Evolutionary conservation across 257 asterid genomes (phyloP).

Genomic region (Solanum chiquidenum): DNA sequence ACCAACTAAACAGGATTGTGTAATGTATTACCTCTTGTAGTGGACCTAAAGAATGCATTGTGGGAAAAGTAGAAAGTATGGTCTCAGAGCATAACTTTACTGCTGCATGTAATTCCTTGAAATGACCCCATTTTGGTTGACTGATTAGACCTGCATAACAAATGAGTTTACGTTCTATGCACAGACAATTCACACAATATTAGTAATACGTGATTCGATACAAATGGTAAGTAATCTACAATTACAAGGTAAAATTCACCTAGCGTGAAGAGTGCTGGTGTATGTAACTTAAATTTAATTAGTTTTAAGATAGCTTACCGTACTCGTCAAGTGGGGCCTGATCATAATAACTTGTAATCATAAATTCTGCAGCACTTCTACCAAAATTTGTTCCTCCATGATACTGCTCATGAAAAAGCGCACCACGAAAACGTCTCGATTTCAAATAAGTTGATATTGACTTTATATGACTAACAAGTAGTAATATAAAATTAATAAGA

Average conservation of each 20-base stretch:
- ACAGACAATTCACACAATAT: background rate
- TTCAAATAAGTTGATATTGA: background rate
- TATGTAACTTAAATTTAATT: background rate
- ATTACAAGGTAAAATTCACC: background rate
- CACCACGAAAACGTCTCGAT: background rate
- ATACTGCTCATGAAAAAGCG: slow-evolving; percentile 20
- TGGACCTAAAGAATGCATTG: slow-evolving; percentile 32
- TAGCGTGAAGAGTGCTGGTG: background rate
- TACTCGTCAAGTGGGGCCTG: slow-evolving; percentile 78
- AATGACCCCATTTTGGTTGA: slow-evolving; percentile 80
- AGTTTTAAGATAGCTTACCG: slow-evolving; percentile 25
- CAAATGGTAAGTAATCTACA: background rate
- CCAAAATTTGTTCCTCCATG: slow-evolving; percentile 90
- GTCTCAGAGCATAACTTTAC: slow-evolving; percentile 40
- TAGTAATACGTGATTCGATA: background rate
- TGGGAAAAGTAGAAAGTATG: slow-evolving; percentile 35
- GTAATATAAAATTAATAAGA: background rate
- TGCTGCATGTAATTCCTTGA: slow-evolving; percentile 60
- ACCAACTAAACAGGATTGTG: background rate
- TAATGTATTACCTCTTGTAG: slow-evolving; percentile 45
- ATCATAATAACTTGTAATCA: slow-evolving; percentile 56
- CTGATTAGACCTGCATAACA: slow-evolving; percentile 52
- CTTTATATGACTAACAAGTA: background rate
- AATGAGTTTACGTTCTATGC: background rate
- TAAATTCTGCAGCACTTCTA: slow-evolving; percentile 38